phyloP scores from a whole-genome alignment of 225 moss, liverwort and hornwort genomes.

The Rhytidiadelphus loreus region DNA sequence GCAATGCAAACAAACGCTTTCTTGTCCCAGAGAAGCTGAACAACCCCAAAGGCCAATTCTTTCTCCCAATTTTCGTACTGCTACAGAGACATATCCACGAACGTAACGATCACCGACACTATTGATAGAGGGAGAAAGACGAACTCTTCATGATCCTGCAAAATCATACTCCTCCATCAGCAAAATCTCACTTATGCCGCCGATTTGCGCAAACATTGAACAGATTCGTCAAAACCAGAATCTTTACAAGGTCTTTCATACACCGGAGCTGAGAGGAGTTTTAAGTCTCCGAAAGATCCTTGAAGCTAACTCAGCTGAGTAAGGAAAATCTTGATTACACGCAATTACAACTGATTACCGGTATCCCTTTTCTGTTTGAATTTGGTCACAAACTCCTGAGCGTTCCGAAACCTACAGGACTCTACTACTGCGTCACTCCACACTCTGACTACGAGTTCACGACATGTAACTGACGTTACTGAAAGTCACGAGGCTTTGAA shows the following conservation, averaged over 20 bases:
- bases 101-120: not conserved
- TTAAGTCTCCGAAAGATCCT: not conserved
- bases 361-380: not conserved
- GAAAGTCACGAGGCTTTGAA: not conserved
- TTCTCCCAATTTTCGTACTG: not conserved
- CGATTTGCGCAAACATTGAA: not conserved
- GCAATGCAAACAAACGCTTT: not conserved
- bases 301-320: too few species aligned
- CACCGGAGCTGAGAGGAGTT: not conserved
- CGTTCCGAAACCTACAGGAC: not conserved
- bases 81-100: not conserved
- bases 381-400: not conserved
- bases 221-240: not conserved
- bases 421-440: not conserved
- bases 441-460: not conserved
- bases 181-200: not conserved
- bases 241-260: not conserved
- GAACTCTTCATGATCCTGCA: not conserved
- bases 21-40: not conserved
- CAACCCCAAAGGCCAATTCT: not conserved
- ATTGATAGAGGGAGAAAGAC: too few species aligned
- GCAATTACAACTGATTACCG: not conserved
- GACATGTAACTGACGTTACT: not conserved
- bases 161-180: not conserved
- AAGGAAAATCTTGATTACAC: not conserved